Evolutionary conservation across 2,329 filamentous ascomycete genomes (phyloP), one percentile per base, ranked within the genome.

Genomic region (Aspergillus niger): DNA sequence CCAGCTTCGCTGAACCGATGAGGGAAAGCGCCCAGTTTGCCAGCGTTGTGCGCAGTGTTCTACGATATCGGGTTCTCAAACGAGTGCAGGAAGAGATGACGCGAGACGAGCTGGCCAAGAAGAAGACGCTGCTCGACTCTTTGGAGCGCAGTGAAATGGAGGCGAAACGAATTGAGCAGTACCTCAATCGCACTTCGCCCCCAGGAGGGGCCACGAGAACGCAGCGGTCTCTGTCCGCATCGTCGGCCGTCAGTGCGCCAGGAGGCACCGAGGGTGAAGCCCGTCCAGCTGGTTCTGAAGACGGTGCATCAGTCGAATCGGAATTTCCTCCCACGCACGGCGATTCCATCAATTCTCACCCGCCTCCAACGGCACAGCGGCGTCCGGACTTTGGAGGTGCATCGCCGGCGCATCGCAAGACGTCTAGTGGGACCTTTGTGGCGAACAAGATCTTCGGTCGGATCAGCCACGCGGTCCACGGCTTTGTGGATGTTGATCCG

Each of bases 51-150:
- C 87, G 93, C 44, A 91, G 83, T 66, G 94, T 99, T 36, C 81
- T 99, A 57, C 87, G 91, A 65, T 99, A 97, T 74, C 85, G 95
- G 15, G 89, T 98, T 2, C 80, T 97, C 63, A 99, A 99, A 80
- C 86, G 95, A 50, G 91, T 99, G 56, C 95, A 99, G 73, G 92
- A 98, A 75, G 95, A 99, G 73, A 94, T 98, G 88, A 98, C 95
- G 1, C 89, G 89, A 48, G 95, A 99, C 61, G 93, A 99, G 70
- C 82, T 99, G 10, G 85, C 89, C 58, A 97, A 94, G 82, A 98
- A 98, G 80, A 87, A 85, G 69, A 81, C 85, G 2, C 83, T 95
- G 11, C 83, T 99, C 13, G 91, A 96, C 48, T 90, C 93, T 51
- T 81, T 99, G n/a, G 95, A 99, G 79, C 87, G 88, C 60, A 98